Evolutionary conservation across 352 stramenopile genomes (phyloP).

Genomic region (Halophytophthora polymorphica): DNA sequence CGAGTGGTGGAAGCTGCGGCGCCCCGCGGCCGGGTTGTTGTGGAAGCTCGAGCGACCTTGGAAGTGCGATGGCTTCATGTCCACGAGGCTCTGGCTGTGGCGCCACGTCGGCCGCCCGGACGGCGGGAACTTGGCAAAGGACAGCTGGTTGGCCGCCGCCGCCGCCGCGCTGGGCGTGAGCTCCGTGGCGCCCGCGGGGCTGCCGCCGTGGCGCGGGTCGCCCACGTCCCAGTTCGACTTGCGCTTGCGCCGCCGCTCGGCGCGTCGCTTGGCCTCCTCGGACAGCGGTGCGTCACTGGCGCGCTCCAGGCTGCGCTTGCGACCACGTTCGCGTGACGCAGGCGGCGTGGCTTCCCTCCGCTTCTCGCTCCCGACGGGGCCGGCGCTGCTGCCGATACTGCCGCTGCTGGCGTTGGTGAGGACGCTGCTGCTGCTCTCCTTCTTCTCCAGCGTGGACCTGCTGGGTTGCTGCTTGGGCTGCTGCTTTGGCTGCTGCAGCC

Average conservation of each 20-base stretch:
- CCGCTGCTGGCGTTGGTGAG: too few relatives aligned
- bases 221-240: conserved; percentile 85
- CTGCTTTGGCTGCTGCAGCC: conserved; percentile 15
- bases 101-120: conserved; percentile 47
- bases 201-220: conserved; percentile 53
- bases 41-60: conserved; percentile 45
- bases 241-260: conserved; percentile 58
- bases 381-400: conserved; percentile 15
- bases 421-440: conserved; percentile 22
- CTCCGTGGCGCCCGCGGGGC: conserved; percentile 21
- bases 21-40: conserved; percentile 22
- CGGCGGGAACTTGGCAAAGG: conserved; percentile 55
- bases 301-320: conserved; percentile 42
- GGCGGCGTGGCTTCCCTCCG: conserved; percentile 13
- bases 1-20: conserved; percentile 45
- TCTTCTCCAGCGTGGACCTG: conserved; percentile 14
- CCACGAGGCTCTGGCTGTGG: conserved; percentile 61
- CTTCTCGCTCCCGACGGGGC: conserved; percentile 13
- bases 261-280: conserved; percentile 54
- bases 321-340: conserved; percentile 20
- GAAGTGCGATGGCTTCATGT: conserved; percentile 42
- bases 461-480: conserved; percentile 8
- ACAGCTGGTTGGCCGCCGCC: conserved; percentile 37
- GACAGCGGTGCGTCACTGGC: conserved; percentile 32
- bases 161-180: conserved; percentile 25